Evolutionary conservation across 2,329 filamentous ascomycete genomes (phyloP).

Genomic region (Sclerotinia borealis): DNA sequence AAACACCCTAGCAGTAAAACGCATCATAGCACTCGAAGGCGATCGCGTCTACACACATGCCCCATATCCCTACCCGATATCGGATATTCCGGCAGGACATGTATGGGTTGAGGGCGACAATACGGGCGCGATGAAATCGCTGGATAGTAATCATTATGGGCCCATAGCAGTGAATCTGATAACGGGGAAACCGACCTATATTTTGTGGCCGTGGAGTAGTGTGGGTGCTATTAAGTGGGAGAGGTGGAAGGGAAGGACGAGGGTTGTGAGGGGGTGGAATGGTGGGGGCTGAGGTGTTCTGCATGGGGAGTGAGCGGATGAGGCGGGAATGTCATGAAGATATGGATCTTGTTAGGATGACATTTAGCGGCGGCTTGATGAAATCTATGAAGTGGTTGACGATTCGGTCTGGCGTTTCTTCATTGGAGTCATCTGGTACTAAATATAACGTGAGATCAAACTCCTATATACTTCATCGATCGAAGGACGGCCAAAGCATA

Average conservation of each 20-base stretch:
- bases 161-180: conserved; percentile 72
- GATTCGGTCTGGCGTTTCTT: too few species aligned
- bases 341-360: too few species aligned
- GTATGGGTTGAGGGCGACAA: conserved; percentile 91
- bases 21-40: conserved; percentile 74
- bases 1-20: conserved; percentile 67
- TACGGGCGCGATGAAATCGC: conserved; percentile 52
- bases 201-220: conserved; percentile 63
- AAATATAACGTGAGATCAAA: too few species aligned
- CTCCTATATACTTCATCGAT: too few species aligned
- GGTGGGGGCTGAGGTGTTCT: neutral
- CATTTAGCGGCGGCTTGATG: conserved; percentile 23
- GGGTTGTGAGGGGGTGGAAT: conserved; percentile 34
- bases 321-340: too few species aligned
- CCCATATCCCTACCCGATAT: conserved; percentile 44
- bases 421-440: too few species aligned
- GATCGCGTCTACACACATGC: conserved; percentile 64
- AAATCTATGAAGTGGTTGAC: too few species aligned
- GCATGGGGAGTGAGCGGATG: neutral
- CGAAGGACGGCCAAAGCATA: too few species aligned
- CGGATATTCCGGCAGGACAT: conserved; percentile 73
- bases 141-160: conserved; percentile 88
- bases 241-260: conserved; percentile 40
- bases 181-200: conserved; percentile 64
- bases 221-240: conserved; percentile 53